phyloP scores from a whole-genome alignment of 345 rosid genomes.

The Trapa bicornis region DNA sequence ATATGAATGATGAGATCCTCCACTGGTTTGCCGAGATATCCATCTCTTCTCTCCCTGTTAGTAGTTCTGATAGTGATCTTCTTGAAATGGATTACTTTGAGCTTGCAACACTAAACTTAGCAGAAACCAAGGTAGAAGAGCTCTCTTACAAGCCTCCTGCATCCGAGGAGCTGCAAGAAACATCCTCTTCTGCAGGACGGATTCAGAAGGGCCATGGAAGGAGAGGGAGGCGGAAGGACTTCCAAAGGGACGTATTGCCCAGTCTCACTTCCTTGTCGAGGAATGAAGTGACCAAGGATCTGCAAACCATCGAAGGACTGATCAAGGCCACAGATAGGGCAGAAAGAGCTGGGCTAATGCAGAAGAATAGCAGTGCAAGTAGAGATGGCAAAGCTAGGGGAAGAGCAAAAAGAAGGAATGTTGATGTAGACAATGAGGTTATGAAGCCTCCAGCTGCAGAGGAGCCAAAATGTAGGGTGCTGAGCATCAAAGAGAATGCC shows the following conservation, averaged over 20 bases:
- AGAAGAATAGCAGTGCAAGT: not conserved
- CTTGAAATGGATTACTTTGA: constrained; percentile 49
- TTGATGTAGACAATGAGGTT: not conserved
- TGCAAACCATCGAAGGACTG: constrained; percentile 55
- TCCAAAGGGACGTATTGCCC: constrained; percentile 66
- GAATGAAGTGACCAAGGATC: constrained; percentile 59
- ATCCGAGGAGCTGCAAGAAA: constrained; percentile 13
- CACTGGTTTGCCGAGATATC: constrained; percentile 57
- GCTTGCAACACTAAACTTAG: constrained; percentile 49
- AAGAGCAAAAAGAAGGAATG: constrained; percentile 14
- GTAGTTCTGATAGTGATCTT: constrained; percentile 14
- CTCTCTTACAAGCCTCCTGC: constrained; percentile 3
- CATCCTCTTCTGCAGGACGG: constrained; percentile 20
- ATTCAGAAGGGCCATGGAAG: constrained; percentile 54
- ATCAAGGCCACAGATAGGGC: constrained; percentile 50
- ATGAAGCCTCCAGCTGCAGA: not conserved
- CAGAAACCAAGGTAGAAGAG: constrained; percentile 34
- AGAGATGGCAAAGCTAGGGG: not conserved
- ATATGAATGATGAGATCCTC: constrained; percentile 26
- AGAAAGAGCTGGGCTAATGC: constrained; percentile 19
- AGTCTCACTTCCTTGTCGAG: constrained; percentile 44
- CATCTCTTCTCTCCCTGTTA: constrained; percentile 1
- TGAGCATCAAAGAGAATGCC: constrained; percentile 29
- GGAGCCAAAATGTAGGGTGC: constrained; percentile 19
- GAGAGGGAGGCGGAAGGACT: constrained; percentile 66